A percentile compares a stretch with the other conserved stretches of the same genome.
Conservation (phyloP, 352 stramenopile species). For the Saprolegnia diclina region DNA sequence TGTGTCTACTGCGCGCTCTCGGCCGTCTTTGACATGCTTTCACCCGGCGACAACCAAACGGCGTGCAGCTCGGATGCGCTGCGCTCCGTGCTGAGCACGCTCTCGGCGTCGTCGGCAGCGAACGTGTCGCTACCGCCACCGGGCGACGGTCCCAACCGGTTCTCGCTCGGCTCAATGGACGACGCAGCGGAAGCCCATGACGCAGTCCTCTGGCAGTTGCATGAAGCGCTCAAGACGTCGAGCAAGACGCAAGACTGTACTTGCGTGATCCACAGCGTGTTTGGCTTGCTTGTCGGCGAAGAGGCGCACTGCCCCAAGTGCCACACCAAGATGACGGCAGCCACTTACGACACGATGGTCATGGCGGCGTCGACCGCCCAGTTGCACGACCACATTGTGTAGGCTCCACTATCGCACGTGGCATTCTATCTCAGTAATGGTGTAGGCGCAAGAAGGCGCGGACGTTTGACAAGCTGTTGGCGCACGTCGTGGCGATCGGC, state of each 20-base stretch:
- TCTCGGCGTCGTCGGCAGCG: neutral
- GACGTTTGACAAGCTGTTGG: constrained; percentile 16
- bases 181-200: constrained; percentile 26
- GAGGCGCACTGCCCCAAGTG: constrained; percentile 16
- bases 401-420: neutral
- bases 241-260: neutral
- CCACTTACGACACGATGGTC: constrained; percentile 24
- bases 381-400: constrained; percentile 12
- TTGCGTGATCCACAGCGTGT: constrained; percentile 17
- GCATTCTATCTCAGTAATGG: neutral
- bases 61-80: constrained; percentile 1
- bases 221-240: constrained; percentile 10
- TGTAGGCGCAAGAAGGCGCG: constrained; percentile 5
- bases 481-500: neutral
- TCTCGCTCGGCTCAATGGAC: constrained; percentile 22
- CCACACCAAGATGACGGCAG: constrained; percentile 3
- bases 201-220: constrained; percentile 14
- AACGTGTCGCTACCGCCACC: constrained; percentile 5
- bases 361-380: constrained; percentile 15
- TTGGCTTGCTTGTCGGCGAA: constrained; percentile 24
- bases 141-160: constrained; percentile 9
- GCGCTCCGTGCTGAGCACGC: constrained; percentile 19
- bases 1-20: constrained; percentile 17
- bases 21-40: constrained; percentile 7
- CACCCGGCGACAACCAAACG: neutral